phyloP scores from a whole-genome alignment of 768 basidiomycete genomes.

The Lyophyllum shimeji region DNA sequence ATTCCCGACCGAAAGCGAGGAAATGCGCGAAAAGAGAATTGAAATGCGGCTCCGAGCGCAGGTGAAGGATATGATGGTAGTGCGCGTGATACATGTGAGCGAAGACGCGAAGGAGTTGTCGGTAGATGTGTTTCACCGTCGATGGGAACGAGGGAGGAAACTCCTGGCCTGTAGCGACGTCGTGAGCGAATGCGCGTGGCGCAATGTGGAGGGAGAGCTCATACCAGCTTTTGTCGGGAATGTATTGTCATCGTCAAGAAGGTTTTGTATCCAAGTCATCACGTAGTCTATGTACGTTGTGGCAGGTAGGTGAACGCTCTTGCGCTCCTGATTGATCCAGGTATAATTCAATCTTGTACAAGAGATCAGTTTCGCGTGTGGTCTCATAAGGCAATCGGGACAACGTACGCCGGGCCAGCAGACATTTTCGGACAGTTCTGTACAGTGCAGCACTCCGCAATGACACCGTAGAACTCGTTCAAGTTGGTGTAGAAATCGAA shows the following conservation, averaged over 20 bases:
- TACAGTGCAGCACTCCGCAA: constrained; percentile 92
- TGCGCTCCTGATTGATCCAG: constrained; percentile 96
- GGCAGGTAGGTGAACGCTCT: constrained; percentile 88
- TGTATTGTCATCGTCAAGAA: constrained; percentile 87
- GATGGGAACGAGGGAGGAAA: constrained; percentile 88
- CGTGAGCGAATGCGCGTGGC: background rate
- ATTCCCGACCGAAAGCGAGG: constrained; percentile 93
- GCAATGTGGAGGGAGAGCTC: constrained; percentile 27
- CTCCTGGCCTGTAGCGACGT: constrained; percentile 66
- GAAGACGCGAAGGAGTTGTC: constrained; percentile 94
- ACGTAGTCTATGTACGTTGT: constrained; percentile 99
- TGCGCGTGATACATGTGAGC: constrained; percentile 98
- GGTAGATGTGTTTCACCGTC: constrained; percentile 92
- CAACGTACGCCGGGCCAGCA: constrained; percentile 80
- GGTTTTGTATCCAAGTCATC: constrained; percentile 97
- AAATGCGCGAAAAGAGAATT: constrained; percentile 99
- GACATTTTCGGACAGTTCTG: constrained; percentile 92
- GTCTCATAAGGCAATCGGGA: background rate
- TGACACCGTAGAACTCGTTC: constrained; percentile 94
- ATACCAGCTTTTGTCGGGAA: constrained; percentile 95
- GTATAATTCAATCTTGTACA: constrained; percentile 83
- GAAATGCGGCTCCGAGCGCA: constrained; percentile 93
- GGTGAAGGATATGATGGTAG: constrained; percentile 87
- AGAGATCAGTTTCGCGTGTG: constrained; percentile 1
- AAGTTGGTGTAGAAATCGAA: constrained; percentile 98